These are phyloP conservation scores for Cafeteria roenbergensis DNA, from an alignment of 108 stramenopile genomes.

Conservation along the genomic window DNA sequence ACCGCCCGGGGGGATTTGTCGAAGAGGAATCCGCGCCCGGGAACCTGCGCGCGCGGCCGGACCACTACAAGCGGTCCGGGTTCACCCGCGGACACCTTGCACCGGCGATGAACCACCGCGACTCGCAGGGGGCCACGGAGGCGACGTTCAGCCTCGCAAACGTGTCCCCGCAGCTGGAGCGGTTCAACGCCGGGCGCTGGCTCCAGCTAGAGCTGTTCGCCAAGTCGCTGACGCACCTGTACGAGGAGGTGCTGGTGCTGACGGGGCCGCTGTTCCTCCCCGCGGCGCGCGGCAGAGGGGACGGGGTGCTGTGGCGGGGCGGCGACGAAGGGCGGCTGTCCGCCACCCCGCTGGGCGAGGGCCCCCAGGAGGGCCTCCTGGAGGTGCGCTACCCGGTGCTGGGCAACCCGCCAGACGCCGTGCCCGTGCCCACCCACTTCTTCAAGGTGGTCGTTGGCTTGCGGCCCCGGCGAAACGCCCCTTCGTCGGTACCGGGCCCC, in stretches of 20 bases:
- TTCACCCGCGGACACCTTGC: constrained; percentile 20
- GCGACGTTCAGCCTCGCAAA: constrained; percentile 14
- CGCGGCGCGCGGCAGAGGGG: too few relatives aligned
- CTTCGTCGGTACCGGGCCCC: too few relatives aligned
- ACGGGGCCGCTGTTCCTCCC: constrained; percentile 18
- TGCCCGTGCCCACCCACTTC: constrained; percentile 21
- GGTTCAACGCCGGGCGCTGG: constrained; percentile 16
- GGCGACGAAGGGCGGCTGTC: not conserved
- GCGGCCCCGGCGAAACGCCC: too few relatives aligned
- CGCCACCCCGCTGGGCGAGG: not conserved
- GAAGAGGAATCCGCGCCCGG: too few relatives aligned
- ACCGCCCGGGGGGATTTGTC: too few relatives aligned
- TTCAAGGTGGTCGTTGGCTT: constrained; percentile 23
- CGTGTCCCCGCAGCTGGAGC: constrained; percentile 13
- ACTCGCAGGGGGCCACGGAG: constrained; percentile 11
- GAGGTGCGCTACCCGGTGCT: not conserved
- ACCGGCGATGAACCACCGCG: constrained; percentile 15
- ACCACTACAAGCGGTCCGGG: too few relatives aligned
- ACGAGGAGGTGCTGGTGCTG: constrained; percentile 12
- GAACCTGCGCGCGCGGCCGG: too few relatives aligned
- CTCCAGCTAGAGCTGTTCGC: constrained; percentile 4
- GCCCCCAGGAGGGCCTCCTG: not conserved
- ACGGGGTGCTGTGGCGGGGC: not conserved
- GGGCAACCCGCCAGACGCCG: not conserved
- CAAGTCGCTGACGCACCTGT: not conserved